A percentile compares a stretch with the other conserved stretches of the same genome.
Conservation (phyloP, 441 rosid genomes). For the Pelargonium exstipulatum region DNA sequence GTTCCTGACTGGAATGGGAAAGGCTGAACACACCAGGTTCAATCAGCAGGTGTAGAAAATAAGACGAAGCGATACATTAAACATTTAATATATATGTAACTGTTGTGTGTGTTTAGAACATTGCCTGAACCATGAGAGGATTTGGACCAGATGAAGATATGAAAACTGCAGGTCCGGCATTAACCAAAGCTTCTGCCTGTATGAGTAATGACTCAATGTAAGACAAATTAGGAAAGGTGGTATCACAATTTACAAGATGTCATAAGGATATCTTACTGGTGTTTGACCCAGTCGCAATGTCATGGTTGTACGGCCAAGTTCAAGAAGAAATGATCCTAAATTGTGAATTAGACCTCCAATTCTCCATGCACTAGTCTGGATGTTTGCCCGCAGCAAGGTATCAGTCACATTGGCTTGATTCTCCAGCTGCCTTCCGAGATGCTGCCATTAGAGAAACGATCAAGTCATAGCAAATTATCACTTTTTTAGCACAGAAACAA, state of each 20-base stretch:
- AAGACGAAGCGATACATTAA: background rate
- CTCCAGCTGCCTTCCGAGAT: constrained; percentile 50
- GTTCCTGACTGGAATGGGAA: constrained; percentile 59
- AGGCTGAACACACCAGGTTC: constrained; percentile 39
- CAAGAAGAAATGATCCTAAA: constrained; percentile 69
- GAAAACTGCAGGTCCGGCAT: constrained; percentile 76
- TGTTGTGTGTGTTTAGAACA: constrained; percentile 12
- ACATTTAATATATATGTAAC: background rate
- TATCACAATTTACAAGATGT: constrained; percentile 1
- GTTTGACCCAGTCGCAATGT: constrained; percentile 64
- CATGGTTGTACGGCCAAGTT: constrained; percentile 75
- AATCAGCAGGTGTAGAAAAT: constrained; percentile 20
- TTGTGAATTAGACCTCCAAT: constrained; percentile 45
- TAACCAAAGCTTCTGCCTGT: constrained; percentile 71
- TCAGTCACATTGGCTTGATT: constrained; percentile 46
- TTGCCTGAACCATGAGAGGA: constrained; percentile 77
- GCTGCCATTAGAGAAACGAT: constrained; percentile 31
- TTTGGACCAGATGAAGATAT: constrained; percentile 65
- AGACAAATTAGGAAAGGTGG: constrained; percentile 8
- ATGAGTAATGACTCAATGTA: constrained; percentile 19
- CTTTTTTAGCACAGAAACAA: background rate
- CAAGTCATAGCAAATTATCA: background rate
- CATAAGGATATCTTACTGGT: constrained; percentile 38
- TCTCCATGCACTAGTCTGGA: constrained; percentile 47
- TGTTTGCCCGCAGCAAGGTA: constrained; percentile 29